Evolutionary conservation across 1,139 yeast species (phyloP).

Genomic region (Kodamaea fungicola): DNA sequence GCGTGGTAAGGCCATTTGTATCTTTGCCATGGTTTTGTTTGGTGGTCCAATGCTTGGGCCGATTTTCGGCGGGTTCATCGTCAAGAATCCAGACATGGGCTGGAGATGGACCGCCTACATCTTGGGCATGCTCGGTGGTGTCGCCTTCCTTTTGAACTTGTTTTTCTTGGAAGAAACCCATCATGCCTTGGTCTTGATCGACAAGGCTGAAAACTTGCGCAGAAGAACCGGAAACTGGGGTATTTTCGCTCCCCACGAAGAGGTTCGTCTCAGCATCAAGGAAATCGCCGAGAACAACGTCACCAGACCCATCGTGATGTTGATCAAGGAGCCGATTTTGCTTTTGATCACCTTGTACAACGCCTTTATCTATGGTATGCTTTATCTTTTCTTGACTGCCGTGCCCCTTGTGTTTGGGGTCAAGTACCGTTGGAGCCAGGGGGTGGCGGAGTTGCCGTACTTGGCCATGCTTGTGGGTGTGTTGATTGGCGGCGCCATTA

Average conservation of each 20-base stretch:
- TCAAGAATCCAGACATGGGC: constrained; percentile 27
- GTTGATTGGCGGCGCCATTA: constrained; percentile 49
- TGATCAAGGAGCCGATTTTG: constrained; percentile 70
- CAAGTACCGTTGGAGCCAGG: constrained; percentile 53
- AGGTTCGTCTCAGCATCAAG: constrained; percentile 53
- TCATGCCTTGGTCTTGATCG: constrained; percentile 47
- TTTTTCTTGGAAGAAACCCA: constrained; percentile 48
- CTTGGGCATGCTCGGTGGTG: constrained; percentile 46
- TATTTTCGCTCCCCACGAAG: constrained; percentile 81
- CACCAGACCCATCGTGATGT: constrained; percentile 66
- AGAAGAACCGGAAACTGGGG: constrained; percentile 68
- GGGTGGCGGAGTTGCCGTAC: constrained; percentile 63
- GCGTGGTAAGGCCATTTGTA: constrained; percentile 69
- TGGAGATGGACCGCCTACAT: constrained; percentile 63
- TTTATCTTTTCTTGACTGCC: constrained; percentile 74
- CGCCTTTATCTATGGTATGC: constrained; percentile 80
- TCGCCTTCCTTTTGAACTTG: constrained; percentile 25
- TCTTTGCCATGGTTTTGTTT: constrained; percentile 65
- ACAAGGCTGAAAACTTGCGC: constrained; percentile 62
- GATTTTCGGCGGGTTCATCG: constrained; percentile 35
- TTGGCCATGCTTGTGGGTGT: constrained; percentile 60
- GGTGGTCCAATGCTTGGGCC: constrained; percentile 79
- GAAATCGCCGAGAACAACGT: constrained; percentile 70
- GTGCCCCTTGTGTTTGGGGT: constrained; percentile 69
- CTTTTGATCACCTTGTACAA: constrained; percentile 68